These are phyloP conservation scores for Trichoderma aggressivum DNA, from an alignment of 2,329 filamentous ascomycete genomes.

Conservation along the genomic window DNA sequence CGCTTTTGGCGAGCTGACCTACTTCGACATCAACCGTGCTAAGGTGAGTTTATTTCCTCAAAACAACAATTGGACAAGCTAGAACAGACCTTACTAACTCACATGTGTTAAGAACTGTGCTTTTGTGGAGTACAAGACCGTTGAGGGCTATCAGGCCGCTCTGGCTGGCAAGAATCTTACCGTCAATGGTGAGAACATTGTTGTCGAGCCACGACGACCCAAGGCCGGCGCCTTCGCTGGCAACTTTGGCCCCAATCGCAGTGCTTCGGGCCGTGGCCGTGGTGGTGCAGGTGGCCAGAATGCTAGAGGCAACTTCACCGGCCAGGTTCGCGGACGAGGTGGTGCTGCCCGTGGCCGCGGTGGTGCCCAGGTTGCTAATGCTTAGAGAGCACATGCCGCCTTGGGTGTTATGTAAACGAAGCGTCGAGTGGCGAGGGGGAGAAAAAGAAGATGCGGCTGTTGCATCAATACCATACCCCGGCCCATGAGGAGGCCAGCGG, in stretches of 20 bases:
- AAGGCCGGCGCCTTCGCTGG: conserved; percentile 68
- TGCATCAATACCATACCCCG: not conserved
- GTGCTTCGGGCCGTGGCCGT: conserved; percentile 60
- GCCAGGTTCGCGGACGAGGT: conserved; percentile 63
- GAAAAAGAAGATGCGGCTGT: not conserved
- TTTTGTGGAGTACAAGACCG: conserved; percentile 86
- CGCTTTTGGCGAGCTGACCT: conserved; percentile 67
- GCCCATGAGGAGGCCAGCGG: not conserved
- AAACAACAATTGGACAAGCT: conserved; percentile 1
- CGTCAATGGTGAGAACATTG: conserved; percentile 76
- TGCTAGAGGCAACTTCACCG: conserved; percentile 67
- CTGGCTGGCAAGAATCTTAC: conserved; percentile 80
- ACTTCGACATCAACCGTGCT: conserved; percentile 74
- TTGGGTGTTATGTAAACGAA: not conserved
- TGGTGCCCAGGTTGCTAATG: conserved; percentile 52
- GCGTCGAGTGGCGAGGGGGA: not conserved
- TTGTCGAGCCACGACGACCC: conserved; percentile 83
- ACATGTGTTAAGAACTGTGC: conserved; percentile 72
- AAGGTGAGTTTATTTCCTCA: conserved; percentile 60
- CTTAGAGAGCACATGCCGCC: conserved; percentile 21
- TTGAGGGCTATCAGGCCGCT: conserved; percentile 79
- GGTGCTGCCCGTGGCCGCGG: conserved; percentile 64
- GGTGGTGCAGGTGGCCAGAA: conserved; percentile 61
- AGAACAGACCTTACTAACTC: conserved; percentile 20
- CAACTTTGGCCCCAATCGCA: conserved; percentile 61